These are phyloP conservation scores for Fusarium siculi DNA, from an alignment of 2,329 filamentous ascomycete genomes.

Conservation along the genomic window DNA sequence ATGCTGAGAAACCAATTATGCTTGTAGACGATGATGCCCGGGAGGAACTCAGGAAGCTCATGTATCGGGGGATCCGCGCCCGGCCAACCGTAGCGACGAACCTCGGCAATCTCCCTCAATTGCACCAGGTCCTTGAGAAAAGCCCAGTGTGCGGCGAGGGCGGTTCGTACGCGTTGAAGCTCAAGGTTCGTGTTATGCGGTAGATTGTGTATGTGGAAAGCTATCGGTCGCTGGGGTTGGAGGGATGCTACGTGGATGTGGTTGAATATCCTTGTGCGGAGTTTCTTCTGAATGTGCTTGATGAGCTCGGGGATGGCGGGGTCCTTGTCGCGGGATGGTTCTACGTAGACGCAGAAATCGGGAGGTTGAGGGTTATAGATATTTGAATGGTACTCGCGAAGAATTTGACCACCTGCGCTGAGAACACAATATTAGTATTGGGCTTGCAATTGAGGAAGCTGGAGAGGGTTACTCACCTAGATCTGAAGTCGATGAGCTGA, in stretches of 20 bases:
- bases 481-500: neutral
- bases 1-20: neutral
- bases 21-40: neutral
- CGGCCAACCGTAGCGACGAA: neutral
- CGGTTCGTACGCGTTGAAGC: neutral
- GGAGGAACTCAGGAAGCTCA: neutral
- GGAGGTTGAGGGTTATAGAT: neutral
- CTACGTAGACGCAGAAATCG: neutral
- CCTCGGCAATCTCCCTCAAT: neutral
- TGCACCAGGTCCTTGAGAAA: neutral
- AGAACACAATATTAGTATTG: neutral
- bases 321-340: neutral
- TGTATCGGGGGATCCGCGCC: neutral
- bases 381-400: neutral
- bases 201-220: neutral
- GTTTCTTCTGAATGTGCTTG: neutral
- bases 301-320: neutral
- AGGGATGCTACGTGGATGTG: neutral
- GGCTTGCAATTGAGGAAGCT: neutral
- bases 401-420: neutral
- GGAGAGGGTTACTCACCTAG: neutral
- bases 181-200: neutral
- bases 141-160: neutral
- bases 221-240: neutral
- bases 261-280: neutral